phyloP scores from a whole-genome alignment of 768 basidiomycete species.

The Mycena kentingensis region DNA sequence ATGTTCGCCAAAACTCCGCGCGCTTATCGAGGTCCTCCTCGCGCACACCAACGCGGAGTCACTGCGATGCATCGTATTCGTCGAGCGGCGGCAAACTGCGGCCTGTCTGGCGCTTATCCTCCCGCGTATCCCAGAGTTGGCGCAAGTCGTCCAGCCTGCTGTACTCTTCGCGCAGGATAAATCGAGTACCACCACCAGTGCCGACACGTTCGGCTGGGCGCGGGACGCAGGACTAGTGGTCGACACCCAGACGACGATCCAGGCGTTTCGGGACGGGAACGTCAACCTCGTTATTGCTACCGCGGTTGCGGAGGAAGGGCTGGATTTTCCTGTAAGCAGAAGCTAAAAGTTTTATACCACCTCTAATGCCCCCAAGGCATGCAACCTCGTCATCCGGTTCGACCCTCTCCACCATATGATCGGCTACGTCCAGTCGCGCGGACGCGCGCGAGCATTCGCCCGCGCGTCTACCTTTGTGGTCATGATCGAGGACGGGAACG shows the following conservation, averaged over 20 bases:
- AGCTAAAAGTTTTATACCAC: neutral
- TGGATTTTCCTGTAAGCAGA: slow-evolving; percentile 76
- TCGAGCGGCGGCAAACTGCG: slow-evolving; percentile 82
- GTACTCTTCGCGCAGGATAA: slow-evolving; percentile 74
- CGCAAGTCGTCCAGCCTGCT: slow-evolving; percentile 57
- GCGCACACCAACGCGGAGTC: slow-evolving; percentile 46
- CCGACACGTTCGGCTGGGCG: no score
- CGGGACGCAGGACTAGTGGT: slow-evolving; percentile 35
- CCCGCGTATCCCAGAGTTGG: slow-evolving; percentile 57
- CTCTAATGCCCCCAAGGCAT: slow-evolving; percentile 56
- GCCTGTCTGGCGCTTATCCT: slow-evolving; percentile 67
- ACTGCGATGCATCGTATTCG: slow-evolving; percentile 87
- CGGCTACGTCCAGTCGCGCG: slow-evolving; percentile 87
- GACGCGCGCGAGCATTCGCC: slow-evolving; percentile 80
- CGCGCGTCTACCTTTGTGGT: slow-evolving; percentile 76
- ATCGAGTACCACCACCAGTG: no score
- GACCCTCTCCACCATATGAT: slow-evolving; percentile 82
- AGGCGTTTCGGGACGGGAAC: slow-evolving; percentile 61
- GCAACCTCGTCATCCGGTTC: slow-evolving; percentile 85
- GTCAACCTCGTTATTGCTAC: slow-evolving; percentile 83
- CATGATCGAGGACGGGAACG: slow-evolving; percentile 70
- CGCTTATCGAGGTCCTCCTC: slow-evolving; percentile 62
- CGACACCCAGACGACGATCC: slow-evolving; percentile 61
- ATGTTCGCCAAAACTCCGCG: slow-evolving; percentile 73
- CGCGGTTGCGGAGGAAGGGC: slow-evolving; percentile 88